These are phyloP conservation scores for Fusarium tupiense DNA, from an alignment of 2,329 filamentous ascomycete species.

Conservation along the genomic window DNA sequence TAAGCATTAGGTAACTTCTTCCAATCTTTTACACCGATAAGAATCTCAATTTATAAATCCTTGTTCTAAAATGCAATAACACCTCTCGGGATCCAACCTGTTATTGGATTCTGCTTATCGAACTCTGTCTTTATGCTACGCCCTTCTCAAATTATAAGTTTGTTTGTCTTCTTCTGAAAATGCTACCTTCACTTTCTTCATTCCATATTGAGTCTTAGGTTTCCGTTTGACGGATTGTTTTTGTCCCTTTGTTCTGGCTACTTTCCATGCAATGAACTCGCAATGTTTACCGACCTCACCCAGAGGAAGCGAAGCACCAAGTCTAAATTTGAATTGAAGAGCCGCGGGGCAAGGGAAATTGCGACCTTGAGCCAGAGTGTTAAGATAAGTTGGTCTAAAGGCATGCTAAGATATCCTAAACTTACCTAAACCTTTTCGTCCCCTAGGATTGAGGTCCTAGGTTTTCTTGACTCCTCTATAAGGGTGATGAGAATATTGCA, in stretches of 20 bases:
- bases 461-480: background rate
- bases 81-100: background rate
- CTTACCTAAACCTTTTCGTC: background rate
- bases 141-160: background rate
- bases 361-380: background rate
- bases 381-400: background rate
- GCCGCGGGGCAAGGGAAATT: background rate
- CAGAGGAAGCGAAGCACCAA: background rate
- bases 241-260: background rate
- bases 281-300: background rate
- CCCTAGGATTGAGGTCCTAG: background rate
- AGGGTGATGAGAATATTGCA: background rate
- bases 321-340: background rate
- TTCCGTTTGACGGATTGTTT: background rate
- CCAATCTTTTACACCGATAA: background rate
- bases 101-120: background rate
- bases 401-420: background rate
- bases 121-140: background rate
- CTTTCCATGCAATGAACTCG: background rate
- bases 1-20: background rate
- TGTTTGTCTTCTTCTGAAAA: background rate
- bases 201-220: background rate
- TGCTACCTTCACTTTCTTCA: background rate
- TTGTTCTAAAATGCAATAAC: background rate
- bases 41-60: background rate